phyloP scores from a whole-genome alignment of 805 yeast genomes.

The Yamadazyma olivae region DNA sequence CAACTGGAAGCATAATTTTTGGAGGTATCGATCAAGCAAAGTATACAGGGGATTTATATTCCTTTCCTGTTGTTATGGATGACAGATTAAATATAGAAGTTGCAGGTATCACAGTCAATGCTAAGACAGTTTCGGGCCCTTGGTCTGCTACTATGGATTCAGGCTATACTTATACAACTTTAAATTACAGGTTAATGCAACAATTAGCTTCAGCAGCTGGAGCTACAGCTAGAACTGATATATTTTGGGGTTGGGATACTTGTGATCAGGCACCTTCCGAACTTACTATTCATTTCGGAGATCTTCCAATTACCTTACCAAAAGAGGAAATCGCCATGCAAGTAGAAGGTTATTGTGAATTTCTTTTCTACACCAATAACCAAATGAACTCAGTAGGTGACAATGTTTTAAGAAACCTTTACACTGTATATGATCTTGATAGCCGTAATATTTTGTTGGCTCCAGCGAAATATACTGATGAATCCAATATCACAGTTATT shows the following conservation, averaged over 20 bases:
- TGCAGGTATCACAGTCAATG: slow-evolving; percentile 28
- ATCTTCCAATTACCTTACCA: slow-evolving; percentile 6
- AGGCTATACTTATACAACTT: slow-evolving; percentile 35
- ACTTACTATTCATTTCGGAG: too few relatives aligned
- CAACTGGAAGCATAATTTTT: slow-evolving; percentile 25
- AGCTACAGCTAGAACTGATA: too few relatives aligned
- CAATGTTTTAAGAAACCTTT: slow-evolving; percentile 56
- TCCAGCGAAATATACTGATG: slow-evolving; percentile 18
- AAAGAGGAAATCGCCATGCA: slow-evolving; percentile 9
- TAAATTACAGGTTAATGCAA: slow-evolving; percentile 32
- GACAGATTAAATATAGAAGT: slow-evolving; percentile 46
- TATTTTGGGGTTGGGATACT: too few relatives aligned
- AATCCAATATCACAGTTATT: too few relatives aligned
- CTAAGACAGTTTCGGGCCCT: slow-evolving; percentile 8
- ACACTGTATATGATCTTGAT: slow-evolving; percentile 61
- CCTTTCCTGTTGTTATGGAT: slow-evolving; percentile 17
- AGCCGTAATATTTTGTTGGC: slow-evolving; percentile 52
- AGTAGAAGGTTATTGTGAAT: not conserved
- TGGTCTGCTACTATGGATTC: slow-evolving; percentile 20
- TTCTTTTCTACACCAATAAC: not conserved
- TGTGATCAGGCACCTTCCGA: too few relatives aligned
- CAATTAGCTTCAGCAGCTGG: slow-evolving; percentile 37
- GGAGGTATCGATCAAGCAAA: slow-evolving; percentile 30
- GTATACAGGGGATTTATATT: slow-evolving; percentile 18
- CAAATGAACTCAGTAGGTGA: slow-evolving; percentile 48